A percentile compares a stretch with the other conserved stretches of the same genome.
Evolutionary conservation across 129 eudicot species (phyloP).

Genomic region (Kitagawia praeruptora): DNA sequence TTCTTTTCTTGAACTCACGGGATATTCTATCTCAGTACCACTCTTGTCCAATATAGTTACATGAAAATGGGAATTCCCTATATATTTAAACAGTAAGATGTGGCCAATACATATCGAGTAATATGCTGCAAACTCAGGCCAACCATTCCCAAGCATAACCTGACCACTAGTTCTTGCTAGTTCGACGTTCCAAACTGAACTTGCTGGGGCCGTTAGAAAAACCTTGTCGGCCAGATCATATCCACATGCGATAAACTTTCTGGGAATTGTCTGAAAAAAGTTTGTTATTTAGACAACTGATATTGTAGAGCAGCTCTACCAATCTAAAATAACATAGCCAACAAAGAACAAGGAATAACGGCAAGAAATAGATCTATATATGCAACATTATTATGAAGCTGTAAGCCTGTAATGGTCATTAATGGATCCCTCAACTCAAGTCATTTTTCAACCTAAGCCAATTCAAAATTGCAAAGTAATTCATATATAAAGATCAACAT

Average conservation of each 20-base stretch:
- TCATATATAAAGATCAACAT: too few relatives aligned
- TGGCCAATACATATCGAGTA: slow-evolving; percentile 6
- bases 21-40: slow-evolving; percentile 18
- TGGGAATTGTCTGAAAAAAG: slow-evolving; percentile 7
- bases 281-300: neutral
- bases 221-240: neutral
- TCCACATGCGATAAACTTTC: neutral
- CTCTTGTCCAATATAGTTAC: slow-evolving; percentile 12
- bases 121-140: slow-evolving; percentile 11
- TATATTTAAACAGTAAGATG: slow-evolving; percentile 15
- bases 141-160: slow-evolving; percentile 14
- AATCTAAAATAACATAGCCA: neutral
- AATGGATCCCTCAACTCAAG: too few relatives aligned
- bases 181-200: slow-evolving; percentile 11
- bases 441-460: too few relatives aligned
- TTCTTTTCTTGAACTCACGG: neutral
- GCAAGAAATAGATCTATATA: neutral
- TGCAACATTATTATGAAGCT: too few relatives aligned
- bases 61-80: slow-evolving; percentile 16
- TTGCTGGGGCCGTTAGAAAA: slow-evolving; percentile 2
- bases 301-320: neutral
- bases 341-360: neutral
- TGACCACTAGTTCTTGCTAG: neutral
- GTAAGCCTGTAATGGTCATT: too few relatives aligned
- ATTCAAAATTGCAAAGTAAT: too few relatives aligned